Evolutionary conservation across 2,329 filamentous ascomycete genomes (phyloP), one percentile per base, ranked within the genome.

Genomic region (Xylariomycetidae sp.): DNA sequence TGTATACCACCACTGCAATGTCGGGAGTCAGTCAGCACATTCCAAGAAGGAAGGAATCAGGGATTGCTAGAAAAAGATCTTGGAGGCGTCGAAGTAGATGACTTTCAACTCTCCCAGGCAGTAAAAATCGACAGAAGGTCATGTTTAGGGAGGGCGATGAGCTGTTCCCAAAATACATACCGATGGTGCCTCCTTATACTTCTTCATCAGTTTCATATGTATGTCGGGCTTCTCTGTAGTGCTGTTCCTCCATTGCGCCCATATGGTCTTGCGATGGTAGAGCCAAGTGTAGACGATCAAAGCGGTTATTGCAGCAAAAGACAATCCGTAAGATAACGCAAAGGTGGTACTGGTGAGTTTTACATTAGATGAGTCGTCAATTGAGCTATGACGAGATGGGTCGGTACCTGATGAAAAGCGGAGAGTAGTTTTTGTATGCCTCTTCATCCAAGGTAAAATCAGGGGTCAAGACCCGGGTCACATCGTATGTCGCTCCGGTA

Each of bases 251-350:
- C 77, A 80, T 41, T 81, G 78, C 26, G 61, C 62, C 75, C 77
- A 80, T 30, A 87, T 80, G 33, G 79, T 74, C 42, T 74, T 67
- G 20, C 83, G 72, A 39, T 87, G 76, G 56, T 85, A 77, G 4
- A 88, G 62, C 41, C 66, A 74, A 0, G 77, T 82, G 49, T 87
- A 77, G 0, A 85, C 70, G n/a, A 88, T 59, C 2, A 88, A 68
- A 0, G 82, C 73, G 0, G 82, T 66, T 25, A 87, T 83, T 31
- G 80, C 73, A 4, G 84, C 83, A 51, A 88, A 88, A 0, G 79
- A 84, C 2, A 87, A 61, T 1, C 82, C 84, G 46, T 87, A 88
- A 1, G 72, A 69, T 38, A 87, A 61, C 40, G 80, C 72, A 51
- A 86, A 87, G 0, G 82, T 83, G 1, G 82, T 86, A 42, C 80